phyloP scores from a whole-genome alignment of 768 basidiomycete species.

The Amyloporia xantha region DNA sequence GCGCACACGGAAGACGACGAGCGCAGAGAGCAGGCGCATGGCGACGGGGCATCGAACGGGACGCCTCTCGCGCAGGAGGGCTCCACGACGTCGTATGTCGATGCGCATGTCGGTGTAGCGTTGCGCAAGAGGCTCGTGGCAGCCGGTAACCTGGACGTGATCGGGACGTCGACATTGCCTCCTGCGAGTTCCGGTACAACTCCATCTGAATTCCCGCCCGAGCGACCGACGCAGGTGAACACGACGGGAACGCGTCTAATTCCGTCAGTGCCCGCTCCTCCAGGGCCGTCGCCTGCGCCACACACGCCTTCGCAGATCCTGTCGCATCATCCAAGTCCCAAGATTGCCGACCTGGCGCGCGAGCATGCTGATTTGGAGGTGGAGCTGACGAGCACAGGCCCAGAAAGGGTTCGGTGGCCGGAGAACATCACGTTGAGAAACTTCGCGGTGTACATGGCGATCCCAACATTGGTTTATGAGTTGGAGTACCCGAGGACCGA shows the following conservation, averaged over 20 bases:
- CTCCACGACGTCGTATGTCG: conserved; percentile 44
- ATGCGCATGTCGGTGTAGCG: conserved; percentile 43
- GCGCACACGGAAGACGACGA: conserved; percentile 1
- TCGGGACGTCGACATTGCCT: conserved; percentile 2
- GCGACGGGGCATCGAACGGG: conserved; percentile 20
- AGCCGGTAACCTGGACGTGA: background rate
- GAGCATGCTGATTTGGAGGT: conserved; percentile 70
- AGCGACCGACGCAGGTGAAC: conserved; percentile 6
- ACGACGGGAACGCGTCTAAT: conserved; percentile 18
- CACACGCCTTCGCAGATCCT: conserved; percentile 35
- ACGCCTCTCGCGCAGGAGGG: conserved; percentile 42
- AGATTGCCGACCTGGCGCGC: conserved; percentile 62
- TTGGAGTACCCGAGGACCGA: conserved; percentile 93
- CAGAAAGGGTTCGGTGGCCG: conserved; percentile 68
- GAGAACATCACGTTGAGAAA: conserved; percentile 76
- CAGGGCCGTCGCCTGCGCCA: conserved; percentile 3
- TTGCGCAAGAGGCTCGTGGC: conserved; percentile 49
- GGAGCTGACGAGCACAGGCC: conserved; percentile 72
- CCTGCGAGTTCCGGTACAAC: conserved; percentile 1
- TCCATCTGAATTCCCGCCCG: background rate
- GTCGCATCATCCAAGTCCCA: conserved; percentile 56
- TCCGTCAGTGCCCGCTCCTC: conserved; percentile 10
- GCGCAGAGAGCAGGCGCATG: background rate
- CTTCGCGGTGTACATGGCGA: conserved; percentile 80
- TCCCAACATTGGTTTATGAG: conserved; percentile 93